Evolutionary conservation across 2,329 filamentous ascomycete species (phyloP).

Genomic region (Fusarium albosuccineum): DNA sequence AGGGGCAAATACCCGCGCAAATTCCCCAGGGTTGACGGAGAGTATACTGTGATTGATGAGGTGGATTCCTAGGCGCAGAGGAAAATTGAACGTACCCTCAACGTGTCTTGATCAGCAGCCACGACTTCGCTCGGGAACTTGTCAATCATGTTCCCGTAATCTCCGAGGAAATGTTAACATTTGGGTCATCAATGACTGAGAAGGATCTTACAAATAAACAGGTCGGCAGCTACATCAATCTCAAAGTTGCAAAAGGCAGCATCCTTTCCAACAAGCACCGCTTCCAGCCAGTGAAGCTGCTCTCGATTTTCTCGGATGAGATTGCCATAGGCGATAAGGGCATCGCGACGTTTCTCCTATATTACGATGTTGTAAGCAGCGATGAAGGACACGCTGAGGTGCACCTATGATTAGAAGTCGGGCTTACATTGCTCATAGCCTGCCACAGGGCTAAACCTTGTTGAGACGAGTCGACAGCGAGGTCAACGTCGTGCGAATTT

Average conservation of each 20-base stretch:
- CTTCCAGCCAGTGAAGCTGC: neutral
- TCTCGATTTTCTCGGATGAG: neutral
- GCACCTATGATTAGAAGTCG: too few relatives aligned
- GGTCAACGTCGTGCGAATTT: neutral
- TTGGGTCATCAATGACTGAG: neutral
- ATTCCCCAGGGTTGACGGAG: slow-evolving; percentile 3
- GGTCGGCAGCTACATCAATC: neutral
- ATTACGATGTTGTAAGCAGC: neutral
- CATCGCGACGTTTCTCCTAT: neutral
- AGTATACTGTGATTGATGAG: neutral
- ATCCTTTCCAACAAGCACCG: neutral
- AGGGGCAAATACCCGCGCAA: neutral
- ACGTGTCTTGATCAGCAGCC: neutral
- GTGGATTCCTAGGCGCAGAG: neutral
- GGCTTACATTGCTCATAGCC: neutral
- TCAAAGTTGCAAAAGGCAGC: neutral
- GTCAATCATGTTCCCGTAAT: slow-evolving; percentile 1
- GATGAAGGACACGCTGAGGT: too few relatives aligned
- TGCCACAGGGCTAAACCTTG: neutral
- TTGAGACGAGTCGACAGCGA: neutral
- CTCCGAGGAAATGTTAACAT: neutral
- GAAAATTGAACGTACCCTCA: neutral
- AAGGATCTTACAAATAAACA: neutral
- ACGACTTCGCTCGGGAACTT: neutral
- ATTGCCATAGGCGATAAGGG: neutral